These are phyloP conservation scores for Jacaranda mimosifolia DNA, from an alignment of 257 asterid species.

Conservation along the genomic window DNA sequence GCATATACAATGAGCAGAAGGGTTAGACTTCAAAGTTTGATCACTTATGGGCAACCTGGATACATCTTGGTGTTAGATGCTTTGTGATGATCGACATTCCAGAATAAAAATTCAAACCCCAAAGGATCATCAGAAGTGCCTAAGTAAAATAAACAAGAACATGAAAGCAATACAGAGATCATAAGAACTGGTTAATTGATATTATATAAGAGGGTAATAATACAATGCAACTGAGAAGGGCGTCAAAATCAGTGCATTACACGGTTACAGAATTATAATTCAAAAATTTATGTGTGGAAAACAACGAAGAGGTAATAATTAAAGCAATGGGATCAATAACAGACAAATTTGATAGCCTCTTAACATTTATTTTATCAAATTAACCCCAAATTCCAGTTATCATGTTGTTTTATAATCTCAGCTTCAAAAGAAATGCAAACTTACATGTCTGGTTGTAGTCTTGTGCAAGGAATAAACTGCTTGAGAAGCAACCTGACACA, in stretches of 20 bases:
- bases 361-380: too few species aligned
- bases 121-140: not conserved
- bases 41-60: not conserved
- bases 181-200: not conserved
- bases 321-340: too few species aligned
- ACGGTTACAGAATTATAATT: too few species aligned
- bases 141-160: not conserved
- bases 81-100: not conserved
- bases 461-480: constrained; percentile 98
- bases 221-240: too few species aligned
- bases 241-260: too few species aligned
- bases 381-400: not conserved
- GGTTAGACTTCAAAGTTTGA: not conserved
- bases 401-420: not conserved
- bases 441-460: constrained; percentile 94
- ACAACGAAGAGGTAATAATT: too few species aligned
- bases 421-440: constrained; percentile 32
- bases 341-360: too few species aligned
- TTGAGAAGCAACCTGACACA: constrained; percentile 83
- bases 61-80: constrained; percentile 17
- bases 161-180: not conserved
- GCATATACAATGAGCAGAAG: not conserved
- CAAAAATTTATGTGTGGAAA: too few species aligned
- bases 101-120: not conserved
- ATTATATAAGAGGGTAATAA: not conserved